Evolutionary conservation across 208 protist genomes (phyloP).

Genomic region (Trypanosoma avium): DNA sequence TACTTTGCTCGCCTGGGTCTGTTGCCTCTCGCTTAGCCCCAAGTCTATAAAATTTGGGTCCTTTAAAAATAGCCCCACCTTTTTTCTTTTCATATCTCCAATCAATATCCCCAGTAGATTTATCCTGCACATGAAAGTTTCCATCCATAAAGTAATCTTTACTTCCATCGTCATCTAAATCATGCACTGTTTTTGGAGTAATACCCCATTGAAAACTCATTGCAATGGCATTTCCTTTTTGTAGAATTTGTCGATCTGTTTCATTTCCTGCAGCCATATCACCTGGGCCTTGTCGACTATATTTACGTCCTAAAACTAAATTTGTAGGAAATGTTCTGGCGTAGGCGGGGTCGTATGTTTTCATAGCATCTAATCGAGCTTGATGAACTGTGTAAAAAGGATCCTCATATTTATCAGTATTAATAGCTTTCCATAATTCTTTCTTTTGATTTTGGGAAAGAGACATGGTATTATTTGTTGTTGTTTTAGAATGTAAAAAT

Average conservation of each 20-base stretch:
- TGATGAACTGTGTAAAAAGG: constrained; percentile 81
- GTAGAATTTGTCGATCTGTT: constrained; percentile 67
- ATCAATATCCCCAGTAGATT: constrained; percentile 81
- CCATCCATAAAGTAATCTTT: constrained; percentile 68
- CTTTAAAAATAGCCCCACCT: constrained; percentile 68
- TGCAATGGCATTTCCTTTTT: constrained; percentile 32
- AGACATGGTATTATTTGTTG: no score
- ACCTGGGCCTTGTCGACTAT: constrained; percentile 52
- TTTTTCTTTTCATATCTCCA: constrained; percentile 83
- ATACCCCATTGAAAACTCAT: constrained; percentile 66
- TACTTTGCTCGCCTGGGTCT: constrained; percentile 42
- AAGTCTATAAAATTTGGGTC: constrained; percentile 72
- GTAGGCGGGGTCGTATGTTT: constrained; percentile 70
- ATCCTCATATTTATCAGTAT: constrained; percentile 72
- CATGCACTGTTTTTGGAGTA: constrained; percentile 45
- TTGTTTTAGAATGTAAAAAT: no score
- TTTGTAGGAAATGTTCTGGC: constrained; percentile 41
- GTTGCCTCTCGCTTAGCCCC: constrained; percentile 55
- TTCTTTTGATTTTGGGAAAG: no score
- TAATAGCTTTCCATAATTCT: constrained; percentile 61
- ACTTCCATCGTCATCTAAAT: constrained; percentile 75
- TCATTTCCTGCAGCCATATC: constrained; percentile 71
- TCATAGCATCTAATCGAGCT: constrained; percentile 73
- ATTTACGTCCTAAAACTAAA: constrained; percentile 76
- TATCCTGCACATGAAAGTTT: constrained; percentile 75